Evolutionary conservation across 139 green algal genomes (phyloP).

Genomic region (Picochlorum sp.): DNA sequence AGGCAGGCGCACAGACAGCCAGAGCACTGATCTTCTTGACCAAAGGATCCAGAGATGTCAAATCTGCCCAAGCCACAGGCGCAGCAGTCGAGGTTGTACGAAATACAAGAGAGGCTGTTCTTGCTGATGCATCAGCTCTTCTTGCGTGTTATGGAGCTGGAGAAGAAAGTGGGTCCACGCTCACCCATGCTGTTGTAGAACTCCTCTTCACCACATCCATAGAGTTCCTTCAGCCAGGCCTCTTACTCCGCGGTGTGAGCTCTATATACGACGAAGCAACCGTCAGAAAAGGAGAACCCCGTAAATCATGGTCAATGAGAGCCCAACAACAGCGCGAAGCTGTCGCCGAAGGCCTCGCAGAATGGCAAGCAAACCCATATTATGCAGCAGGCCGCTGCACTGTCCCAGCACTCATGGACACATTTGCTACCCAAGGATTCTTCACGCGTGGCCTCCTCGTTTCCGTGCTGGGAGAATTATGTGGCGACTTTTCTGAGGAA

Average conservation of each 20-base stretch:
- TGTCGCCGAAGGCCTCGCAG: slow-evolving; percentile 50
- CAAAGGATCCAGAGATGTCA: slow-evolving; percentile 23
- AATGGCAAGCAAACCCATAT: slow-evolving; percentile 77
- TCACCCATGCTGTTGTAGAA: slow-evolving; percentile 63
- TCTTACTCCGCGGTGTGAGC: slow-evolving; percentile 57
- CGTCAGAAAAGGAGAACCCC: slow-evolving; percentile 18
- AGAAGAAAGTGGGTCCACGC: slow-evolving; percentile 30
- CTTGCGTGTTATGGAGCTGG: slow-evolving; percentile 56
- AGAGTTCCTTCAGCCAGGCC: slow-evolving; percentile 70
- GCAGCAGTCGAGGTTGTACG: slow-evolving; percentile 15
- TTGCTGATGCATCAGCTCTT: slow-evolving; percentile 66
- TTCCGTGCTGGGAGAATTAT: slow-evolving; percentile 60
- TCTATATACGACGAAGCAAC: slow-evolving; percentile 16
- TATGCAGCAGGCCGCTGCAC: slow-evolving; percentile 65
- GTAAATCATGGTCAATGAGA: slow-evolving; percentile 48
- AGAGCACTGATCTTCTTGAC: slow-evolving; percentile 35
- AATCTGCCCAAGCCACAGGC: slow-evolving; percentile 24
- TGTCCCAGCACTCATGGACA: slow-evolving; percentile 70
- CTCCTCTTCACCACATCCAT: slow-evolving; percentile 61
- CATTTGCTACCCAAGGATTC: slow-evolving; percentile 62
- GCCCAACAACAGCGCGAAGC: slow-evolving; percentile 42
- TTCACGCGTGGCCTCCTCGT: slow-evolving; percentile 54
- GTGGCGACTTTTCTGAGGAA: slow-evolving; percentile 30
- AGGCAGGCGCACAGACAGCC: slow-evolving; percentile 25
- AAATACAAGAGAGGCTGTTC: slow-evolving; percentile 34